Evolutionary conservation across 805 yeast genomes (phyloP).

Genomic region (Nakazawaea holstii): DNA sequence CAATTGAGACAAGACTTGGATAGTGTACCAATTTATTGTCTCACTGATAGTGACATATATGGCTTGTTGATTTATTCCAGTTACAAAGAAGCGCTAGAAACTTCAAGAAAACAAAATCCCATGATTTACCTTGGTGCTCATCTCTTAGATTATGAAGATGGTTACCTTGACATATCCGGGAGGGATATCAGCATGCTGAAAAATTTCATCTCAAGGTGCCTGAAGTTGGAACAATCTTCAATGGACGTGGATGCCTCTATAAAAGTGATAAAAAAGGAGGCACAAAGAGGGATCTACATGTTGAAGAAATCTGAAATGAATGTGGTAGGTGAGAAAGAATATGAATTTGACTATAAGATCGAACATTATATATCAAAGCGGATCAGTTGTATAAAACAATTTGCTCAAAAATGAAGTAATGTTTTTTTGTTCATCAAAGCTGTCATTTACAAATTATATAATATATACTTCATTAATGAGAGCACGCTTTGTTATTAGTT

Average conservation of each 20-base stretch:
- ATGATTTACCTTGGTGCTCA: conserved; percentile 33
- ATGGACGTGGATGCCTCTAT: background rate
- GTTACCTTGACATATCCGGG: conserved; percentile 20
- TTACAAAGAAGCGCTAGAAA: conserved; percentile 17
- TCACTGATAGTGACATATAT: conserved; percentile 62
- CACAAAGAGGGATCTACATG: conserved; percentile 47
- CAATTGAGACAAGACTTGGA: conserved; percentile 23
- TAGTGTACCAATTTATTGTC: conserved; percentile 33
- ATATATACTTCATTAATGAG: no score
- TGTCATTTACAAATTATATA: no score
- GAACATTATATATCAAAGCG: background rate
- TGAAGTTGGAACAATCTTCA: background rate
- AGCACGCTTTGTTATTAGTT: no score
- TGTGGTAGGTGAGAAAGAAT: conserved; percentile 18
- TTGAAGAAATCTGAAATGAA: conserved; percentile 57
- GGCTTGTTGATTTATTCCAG: conserved; percentile 50
- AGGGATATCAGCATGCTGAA: conserved; percentile 27
- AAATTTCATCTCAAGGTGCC: conserved; percentile 18
- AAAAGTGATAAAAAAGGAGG: conserved; percentile 32
- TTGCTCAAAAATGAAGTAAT: background rate
- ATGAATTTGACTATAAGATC: background rate
- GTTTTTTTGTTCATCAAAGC: no score
- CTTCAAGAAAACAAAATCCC: conserved; percentile 7
- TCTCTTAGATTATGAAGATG: conserved; percentile 31
- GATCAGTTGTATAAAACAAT: no score